These are phyloP conservation scores for Multifurca ochricompacta DNA, from an alignment of 768 basidiomycete genomes.

Conservation along the genomic window DNA sequence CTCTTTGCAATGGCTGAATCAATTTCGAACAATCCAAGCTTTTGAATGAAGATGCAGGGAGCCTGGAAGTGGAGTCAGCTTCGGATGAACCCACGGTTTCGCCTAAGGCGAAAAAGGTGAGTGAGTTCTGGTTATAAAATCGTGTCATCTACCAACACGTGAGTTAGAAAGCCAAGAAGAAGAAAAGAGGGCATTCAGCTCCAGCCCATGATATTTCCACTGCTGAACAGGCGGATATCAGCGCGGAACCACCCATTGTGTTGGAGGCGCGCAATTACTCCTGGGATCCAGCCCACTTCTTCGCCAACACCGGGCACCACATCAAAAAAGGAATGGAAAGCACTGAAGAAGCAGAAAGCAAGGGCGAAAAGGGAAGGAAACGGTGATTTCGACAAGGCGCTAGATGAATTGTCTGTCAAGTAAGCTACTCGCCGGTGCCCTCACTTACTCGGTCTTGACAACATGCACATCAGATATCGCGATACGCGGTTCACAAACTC, in stretches of 20 bases:
- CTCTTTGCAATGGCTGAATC: not conserved
- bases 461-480: slow-evolving; percentile 37
- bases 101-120: slow-evolving; percentile 22
- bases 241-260: slow-evolving; percentile 1
- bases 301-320: slow-evolving; percentile 10
- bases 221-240: slow-evolving; percentile 3
- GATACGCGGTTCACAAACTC: slow-evolving; percentile 34
- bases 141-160: not conserved
- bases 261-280: not conserved
- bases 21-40: slow-evolving; percentile 9
- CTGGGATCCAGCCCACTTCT: slow-evolving; percentile 4
- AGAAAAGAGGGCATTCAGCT: slow-evolving; percentile 26
- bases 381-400: slow-evolving; percentile 78
- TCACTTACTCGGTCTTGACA: not conserved
- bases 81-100: not conserved
- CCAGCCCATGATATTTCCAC: not conserved
- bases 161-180: slow-evolving; percentile 32
- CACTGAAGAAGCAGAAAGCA: slow-evolving; percentile 55
- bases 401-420: slow-evolving; percentile 81
- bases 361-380: slow-evolving; percentile 48
- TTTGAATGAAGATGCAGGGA: slow-evolving; percentile 1
- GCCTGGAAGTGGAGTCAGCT: slow-evolving; percentile 3
- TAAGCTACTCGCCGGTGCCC: slow-evolving; percentile 26
- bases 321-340: slow-evolving; percentile 44
- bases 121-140: not conserved